Conservation (phyloP, 257 asterid species). For the Plectranthus barbatus region DNA sequence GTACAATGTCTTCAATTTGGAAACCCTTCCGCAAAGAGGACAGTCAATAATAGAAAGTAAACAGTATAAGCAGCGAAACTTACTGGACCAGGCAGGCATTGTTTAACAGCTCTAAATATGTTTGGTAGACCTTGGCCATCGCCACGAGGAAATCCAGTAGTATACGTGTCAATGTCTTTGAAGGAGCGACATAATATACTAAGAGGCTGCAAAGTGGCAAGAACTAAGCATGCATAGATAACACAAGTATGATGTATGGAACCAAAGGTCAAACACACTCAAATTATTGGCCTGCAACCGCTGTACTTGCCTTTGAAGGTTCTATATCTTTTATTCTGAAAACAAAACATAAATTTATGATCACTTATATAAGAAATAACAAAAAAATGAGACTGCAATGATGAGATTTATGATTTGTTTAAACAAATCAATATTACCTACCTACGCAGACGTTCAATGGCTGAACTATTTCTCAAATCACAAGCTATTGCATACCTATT, state of each 20-base stretch:
- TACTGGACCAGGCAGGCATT: slow-evolving; percentile 90
- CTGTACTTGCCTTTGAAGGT: slow-evolving; percentile 68
- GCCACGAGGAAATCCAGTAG: slow-evolving; percentile 89
- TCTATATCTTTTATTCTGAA: slow-evolving; percentile 77
- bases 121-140: slow-evolving; percentile 53
- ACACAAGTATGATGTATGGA: not conserved
- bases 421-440: slow-evolving; percentile 15
- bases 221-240: not conserved
- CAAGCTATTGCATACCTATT: slow-evolving; percentile 79
- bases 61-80: slow-evolving; percentile 26
- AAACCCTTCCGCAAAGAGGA: not conserved
- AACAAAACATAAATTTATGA: slow-evolving; percentile 11
- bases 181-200: slow-evolving; percentile 79
- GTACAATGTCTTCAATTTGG: not conserved
- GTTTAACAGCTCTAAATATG: slow-evolving; percentile 74
- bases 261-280: not conserved
- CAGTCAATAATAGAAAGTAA: not conserved
- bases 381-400: not conserved
- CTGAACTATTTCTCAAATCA: slow-evolving; percentile 57
- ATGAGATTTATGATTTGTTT: not conserved
- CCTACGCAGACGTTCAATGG: slow-evolving; percentile 83
- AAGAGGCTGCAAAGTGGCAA: slow-evolving; percentile 59
- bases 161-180: slow-evolving; percentile 79
- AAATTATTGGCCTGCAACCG: slow-evolving; percentile 1
- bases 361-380: not conserved